These are phyloP conservation scores for Podila verticillata DNA, from an alignment of 192 early-diverging fungal species.

Conservation along the genomic window DNA sequence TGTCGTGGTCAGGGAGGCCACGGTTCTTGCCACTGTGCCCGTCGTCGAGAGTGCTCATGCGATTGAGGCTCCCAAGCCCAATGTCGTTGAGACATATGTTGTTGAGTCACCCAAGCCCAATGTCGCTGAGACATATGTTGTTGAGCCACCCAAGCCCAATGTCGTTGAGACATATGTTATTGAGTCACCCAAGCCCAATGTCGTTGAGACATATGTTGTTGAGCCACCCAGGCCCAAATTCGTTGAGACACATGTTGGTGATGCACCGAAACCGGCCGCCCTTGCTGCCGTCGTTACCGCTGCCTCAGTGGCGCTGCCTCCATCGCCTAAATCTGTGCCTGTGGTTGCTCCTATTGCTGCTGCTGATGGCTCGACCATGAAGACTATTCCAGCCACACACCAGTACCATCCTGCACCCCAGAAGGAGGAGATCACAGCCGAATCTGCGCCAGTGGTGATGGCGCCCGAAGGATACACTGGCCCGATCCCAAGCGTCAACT, in stretches of 20 bases:
- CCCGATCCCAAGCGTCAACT: not conserved
- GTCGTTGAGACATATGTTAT: not conserved
- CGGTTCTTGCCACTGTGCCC: constrained; percentile 2
- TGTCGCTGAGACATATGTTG: constrained; percentile 6
- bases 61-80: not conserved
- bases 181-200: not conserved
- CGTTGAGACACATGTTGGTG: not conserved
- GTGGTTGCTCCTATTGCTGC: too few relatives aligned
- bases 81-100: not conserved
- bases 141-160: not conserved
- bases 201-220: constrained; percentile 1
- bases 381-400: not conserved
- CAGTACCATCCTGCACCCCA: not conserved
- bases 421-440: not conserved
- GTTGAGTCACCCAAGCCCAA: not conserved
- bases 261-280: not conserved
- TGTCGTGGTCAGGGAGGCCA: not conserved
- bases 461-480: constrained; percentile 7
- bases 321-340: not conserved
- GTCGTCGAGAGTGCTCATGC: not conserved
- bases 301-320: not conserved
- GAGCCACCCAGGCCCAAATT: not conserved
- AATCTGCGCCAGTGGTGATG: not conserved
- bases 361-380: not conserved
- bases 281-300: not conserved